These are phyloP conservation scores for Leccinum sublutescens DNA, from an alignment of 768 basidiomycete species.

Conservation along the genomic window DNA sequence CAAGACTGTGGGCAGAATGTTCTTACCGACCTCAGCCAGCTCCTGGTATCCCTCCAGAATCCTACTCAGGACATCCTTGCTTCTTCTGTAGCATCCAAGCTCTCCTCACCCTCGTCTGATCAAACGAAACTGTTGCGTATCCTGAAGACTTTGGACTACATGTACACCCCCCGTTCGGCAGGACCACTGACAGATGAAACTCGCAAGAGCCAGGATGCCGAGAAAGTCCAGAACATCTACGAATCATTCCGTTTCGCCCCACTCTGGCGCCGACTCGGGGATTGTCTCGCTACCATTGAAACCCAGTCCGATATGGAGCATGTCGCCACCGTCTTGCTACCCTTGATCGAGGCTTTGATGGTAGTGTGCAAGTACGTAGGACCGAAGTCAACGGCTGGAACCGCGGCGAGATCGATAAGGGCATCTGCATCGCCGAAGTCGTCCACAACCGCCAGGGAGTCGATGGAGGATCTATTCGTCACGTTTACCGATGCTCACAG, in stretches of 20 bases:
- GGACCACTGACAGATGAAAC: constrained; percentile 37
- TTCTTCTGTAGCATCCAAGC: constrained; percentile 77
- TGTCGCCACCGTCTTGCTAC: constrained; percentile 88
- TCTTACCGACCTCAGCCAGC: constrained; percentile 72
- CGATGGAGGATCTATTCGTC: constrained; percentile 90
- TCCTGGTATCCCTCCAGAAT: constrained; percentile 60
- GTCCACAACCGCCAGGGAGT: constrained; percentile 65
- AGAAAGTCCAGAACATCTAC: constrained; percentile 87
- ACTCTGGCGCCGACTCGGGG: constrained; percentile 88
- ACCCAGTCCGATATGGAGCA: constrained; percentile 79
- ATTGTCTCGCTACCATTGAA: constrained; percentile 82
- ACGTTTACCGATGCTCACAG: constrained; percentile 91
- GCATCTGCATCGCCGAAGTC: constrained; percentile 69
- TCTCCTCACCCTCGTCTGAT: constrained; percentile 89
- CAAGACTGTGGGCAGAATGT: constrained; percentile 84
- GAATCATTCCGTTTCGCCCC: constrained; percentile 87
- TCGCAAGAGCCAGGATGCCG: constrained; percentile 53
- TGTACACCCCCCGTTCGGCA: constrained; percentile 69
- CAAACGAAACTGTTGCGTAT: constrained; percentile 97
- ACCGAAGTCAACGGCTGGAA: constrained; percentile 49
- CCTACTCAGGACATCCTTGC: constrained; percentile 55
- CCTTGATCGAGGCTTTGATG: constrained; percentile 96
- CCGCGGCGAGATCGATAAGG: constrained; percentile 50
- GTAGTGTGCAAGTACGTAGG: constrained; percentile 97
- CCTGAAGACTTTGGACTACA: constrained; percentile 96